Evolutionary conservation across 306 rosid species (phyloP).

Genomic region (Heteromeles arbutifolia): DNA sequence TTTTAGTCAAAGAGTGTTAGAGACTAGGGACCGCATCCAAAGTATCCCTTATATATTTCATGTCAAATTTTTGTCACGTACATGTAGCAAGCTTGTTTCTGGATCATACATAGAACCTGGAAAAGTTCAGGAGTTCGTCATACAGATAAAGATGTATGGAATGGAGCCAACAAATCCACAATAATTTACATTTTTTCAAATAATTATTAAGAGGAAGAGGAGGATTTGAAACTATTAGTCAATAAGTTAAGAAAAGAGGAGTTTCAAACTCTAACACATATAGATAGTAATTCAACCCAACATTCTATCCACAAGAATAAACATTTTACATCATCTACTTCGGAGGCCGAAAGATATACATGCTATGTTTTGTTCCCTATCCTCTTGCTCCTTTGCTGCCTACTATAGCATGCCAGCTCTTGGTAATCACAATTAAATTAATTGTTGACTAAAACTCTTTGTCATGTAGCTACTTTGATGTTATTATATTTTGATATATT

Average conservation of each 20-base stretch:
- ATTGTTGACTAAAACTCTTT: background rate
- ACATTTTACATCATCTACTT: background rate
- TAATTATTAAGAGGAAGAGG: no score
- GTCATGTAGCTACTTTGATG: background rate
- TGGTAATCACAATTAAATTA: background rate
- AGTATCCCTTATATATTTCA: background rate
- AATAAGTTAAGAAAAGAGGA: no score
- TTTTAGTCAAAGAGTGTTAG: no score
- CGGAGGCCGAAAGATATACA: background rate
- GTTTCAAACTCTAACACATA: no score
- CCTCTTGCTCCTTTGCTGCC: background rate
- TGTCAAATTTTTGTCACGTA: background rate
- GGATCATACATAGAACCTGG: background rate
- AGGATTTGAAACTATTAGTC: no score
- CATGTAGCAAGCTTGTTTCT: background rate
- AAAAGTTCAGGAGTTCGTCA: background rate
- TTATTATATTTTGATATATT: background rate
- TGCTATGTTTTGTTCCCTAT: background rate
- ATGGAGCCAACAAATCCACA: no score
- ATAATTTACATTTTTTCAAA: no score
- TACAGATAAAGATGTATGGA: background rate
- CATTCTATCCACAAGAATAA: no score
- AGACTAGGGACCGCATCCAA: no score
- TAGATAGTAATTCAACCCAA: no score
- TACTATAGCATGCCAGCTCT: background rate